Conservation (phyloP, 306 rosid genomes). For the Arachis hypogaea region DNA sequence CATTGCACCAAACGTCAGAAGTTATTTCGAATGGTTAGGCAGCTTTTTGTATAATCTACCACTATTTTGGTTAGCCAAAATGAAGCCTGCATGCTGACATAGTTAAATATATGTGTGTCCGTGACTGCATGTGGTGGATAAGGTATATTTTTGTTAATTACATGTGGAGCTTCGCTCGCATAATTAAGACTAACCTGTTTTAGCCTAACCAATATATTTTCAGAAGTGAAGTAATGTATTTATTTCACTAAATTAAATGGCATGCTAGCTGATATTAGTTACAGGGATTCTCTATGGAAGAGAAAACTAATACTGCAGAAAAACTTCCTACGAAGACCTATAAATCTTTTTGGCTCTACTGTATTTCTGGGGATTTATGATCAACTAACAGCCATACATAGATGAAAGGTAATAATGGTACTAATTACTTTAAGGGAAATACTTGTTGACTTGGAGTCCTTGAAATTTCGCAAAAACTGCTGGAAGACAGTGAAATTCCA, state of each 20-base stretch:
- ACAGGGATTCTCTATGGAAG: conserved; percentile 39
- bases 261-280: conserved; percentile 39
- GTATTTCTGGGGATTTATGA: conserved; percentile 41
- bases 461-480: conserved; percentile 48
- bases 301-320: conserved; percentile 58
- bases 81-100: neutral
- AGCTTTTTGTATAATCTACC: conserved; percentile 5
- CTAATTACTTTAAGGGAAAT: conserved; percentile 42
- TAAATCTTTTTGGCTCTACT: conserved; percentile 51
- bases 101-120: neutral
- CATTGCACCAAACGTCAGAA: neutral
- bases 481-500: conserved; percentile 55
- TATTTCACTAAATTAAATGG: conserved; percentile 40
- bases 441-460: conserved; percentile 47
- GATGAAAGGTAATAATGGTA: conserved; percentile 37
- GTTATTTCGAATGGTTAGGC: neutral
- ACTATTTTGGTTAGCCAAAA: no score
- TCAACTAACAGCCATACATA: conserved; percentile 51
- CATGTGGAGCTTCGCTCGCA: neutral
- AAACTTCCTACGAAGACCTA: conserved; percentile 61
- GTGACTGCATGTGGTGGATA: neutral
- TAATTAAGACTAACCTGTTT: neutral
- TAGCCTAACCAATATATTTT: conserved; percentile 23
- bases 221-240: conserved; percentile 24
- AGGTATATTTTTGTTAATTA: neutral